Evolutionary conservation across 106 monocot genomes (phyloP), one percentile per base, ranked within the genome.

Genomic region (Dioscorea alata): DNA sequence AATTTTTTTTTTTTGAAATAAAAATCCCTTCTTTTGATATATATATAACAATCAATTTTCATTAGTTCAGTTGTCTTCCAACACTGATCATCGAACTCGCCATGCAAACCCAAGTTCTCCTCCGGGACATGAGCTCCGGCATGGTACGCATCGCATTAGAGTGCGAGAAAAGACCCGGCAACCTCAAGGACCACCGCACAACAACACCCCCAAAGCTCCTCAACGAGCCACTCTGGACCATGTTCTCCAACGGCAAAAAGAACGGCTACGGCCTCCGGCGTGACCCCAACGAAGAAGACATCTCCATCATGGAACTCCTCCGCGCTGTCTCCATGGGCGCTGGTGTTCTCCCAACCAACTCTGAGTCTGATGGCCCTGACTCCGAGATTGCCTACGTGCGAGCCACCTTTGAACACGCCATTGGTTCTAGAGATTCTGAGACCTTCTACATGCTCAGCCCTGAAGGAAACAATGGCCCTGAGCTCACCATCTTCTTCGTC

Each of bases 171-270:
- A 59, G 65, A 16, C 68, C 67, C 12, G 61, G 54, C 42, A 54
- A 66, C 25, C 13, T 23, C 19, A 21, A 48, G 22, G 63, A 59
- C 18, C 69, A 50, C 4, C n/a, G n/a, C n/a, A n/a, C n/a, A n/a
- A 20, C 62, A 15, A 7, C 34, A 31, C 13, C 61, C 8, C 21
- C 13, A 8, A 54, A 23, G 21, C 81, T 92, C 23, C 65, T 86
- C 19, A 80, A 88, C 12, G 88, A 88, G 78, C 70, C 79, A 21
- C 4, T 83, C 17, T 92, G 92, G 92, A 75, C 80, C 7, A 68
- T 92, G 85, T 92, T 73, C 81, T 85, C 77, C 62, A 92, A 92
- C 65, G 88, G 92, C 33, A 88, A 78, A 78, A 85, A 71, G 77
- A 62, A 60, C 22, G 92, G 88, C 4, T 85, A 79, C 71, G 88